Percentiles rank a stretch among this genome's conserved stretches.
Conservation (phyloP, 1,284 basidiomycete genomes). For the Sporisorium exsertum region DNA sequence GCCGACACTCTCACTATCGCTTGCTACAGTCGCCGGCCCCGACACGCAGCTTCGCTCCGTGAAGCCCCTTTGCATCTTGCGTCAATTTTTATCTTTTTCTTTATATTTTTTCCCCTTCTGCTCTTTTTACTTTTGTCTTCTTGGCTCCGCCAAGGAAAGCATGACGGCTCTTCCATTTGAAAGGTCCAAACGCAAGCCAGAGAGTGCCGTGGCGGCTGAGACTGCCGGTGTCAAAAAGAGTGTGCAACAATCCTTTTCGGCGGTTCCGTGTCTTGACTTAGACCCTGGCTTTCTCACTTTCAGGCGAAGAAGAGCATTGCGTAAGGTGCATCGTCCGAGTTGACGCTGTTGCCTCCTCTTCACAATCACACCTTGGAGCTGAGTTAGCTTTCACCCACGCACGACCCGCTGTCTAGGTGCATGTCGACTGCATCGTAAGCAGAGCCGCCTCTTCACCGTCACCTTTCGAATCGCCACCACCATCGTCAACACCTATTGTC, state of each 20-base stretch:
- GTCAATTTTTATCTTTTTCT: not conserved
- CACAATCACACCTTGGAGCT: not conserved
- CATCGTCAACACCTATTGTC: not conserved
- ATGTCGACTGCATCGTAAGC: not conserved
- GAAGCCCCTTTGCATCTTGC: not conserved
- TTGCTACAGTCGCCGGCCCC: not conserved
- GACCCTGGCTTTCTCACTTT: slow-evolving; percentile 1
- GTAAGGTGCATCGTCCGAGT: not conserved
- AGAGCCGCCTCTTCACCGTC: slow-evolving; percentile 1
- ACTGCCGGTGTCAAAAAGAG: not conserved
- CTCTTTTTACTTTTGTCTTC: not conserved
- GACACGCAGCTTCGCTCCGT: not conserved
- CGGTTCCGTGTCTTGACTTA: not conserved
- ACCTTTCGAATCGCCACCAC: not conserved
- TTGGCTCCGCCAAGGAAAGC: not conserved
- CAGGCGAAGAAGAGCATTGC: not conserved
- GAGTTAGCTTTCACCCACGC: not conserved
- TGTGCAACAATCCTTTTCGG: not conserved
- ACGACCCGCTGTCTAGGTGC: not conserved
- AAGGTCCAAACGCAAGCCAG: not conserved
- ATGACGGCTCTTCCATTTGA: slow-evolving; percentile 6
- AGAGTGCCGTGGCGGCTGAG: not conserved
- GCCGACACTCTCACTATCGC: not conserved
- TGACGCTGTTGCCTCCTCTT: not conserved
- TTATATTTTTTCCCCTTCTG: too few relatives aligned